Conservation (phyloP, 1,284 basidiomycete genomes). For the Pyrrhoderma noxium region DNA sequence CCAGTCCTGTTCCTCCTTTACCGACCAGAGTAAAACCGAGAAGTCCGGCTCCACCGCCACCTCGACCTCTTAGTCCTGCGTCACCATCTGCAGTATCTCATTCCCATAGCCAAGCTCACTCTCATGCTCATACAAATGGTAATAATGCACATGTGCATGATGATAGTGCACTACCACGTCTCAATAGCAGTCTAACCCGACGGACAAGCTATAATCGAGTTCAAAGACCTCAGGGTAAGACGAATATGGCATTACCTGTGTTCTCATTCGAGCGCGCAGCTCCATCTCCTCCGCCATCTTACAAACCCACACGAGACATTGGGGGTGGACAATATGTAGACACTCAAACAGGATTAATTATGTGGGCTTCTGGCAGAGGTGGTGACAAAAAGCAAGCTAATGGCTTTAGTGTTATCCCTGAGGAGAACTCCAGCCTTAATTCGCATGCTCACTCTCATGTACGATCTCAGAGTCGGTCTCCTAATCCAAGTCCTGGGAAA, state of each 20-base stretch:
- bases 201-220: conserved; percentile 4
- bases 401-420: conserved; percentile 35
- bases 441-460: not conserved
- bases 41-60: conserved; percentile 10
- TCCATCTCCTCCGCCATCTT: conserved; percentile 1
- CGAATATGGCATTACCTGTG: conserved; percentile 7
- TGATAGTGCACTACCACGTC: conserved; percentile 14
- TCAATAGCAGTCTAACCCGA: conserved; percentile 12
- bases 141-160: not conserved
- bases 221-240: not conserved
- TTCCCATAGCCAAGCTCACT: conserved; percentile 8
- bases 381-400: conserved; percentile 42
- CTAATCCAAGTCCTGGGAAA: conserved; percentile 1
- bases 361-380: conserved; percentile 48
- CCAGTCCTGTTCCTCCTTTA: conserved; percentile 14
- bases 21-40: conserved; percentile 4
- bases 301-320: conserved; percentile 1
- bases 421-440: not conserved
- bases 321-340: conserved; percentile 12
- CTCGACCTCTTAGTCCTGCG: conserved; percentile 10
- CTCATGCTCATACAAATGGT: not conserved
- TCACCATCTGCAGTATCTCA: not conserved
- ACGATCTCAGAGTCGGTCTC: not conserved
- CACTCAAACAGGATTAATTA: conserved; percentile 15
- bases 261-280: conserved; percentile 16